Conservation (phyloP, 768 basidiomycete species). For the Suillus alpinus region DNA sequence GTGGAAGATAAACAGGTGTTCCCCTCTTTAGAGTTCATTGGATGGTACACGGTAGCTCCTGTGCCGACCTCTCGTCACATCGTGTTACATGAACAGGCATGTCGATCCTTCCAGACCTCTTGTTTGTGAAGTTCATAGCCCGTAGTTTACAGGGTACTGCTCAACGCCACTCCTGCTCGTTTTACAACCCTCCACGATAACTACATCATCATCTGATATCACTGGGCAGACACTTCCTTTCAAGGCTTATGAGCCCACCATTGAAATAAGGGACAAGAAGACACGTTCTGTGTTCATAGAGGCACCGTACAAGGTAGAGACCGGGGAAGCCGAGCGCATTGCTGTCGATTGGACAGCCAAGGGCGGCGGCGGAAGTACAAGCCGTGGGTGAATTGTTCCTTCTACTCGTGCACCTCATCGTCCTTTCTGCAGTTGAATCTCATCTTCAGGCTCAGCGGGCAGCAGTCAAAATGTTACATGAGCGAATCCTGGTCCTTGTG, state of each 20-base stretch:
- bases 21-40: slow-evolving; percentile 94
- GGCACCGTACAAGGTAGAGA: slow-evolving; percentile 86
- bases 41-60: slow-evolving; percentile 93
- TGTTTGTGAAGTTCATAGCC: slow-evolving; percentile 5
- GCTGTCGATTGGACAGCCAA: slow-evolving; percentile 95
- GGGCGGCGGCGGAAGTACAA: slow-evolving; percentile 79
- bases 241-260: slow-evolving; percentile 89
- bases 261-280: slow-evolving; percentile 78
- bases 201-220: slow-evolving; percentile 45
- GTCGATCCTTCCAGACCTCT: background rate
- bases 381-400: slow-evolving; percentile 48
- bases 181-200: slow-evolving; percentile 53
- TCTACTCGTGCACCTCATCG: background rate
- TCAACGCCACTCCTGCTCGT: slow-evolving; percentile 88
- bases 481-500: slow-evolving; percentile 83
- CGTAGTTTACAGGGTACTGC: slow-evolving; percentile 78
- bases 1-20: slow-evolving; percentile 93
- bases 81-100: slow-evolving; percentile 81
- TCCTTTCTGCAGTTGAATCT: slow-evolving; percentile 65
- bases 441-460: slow-evolving; percentile 90
- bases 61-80: slow-evolving; percentile 74
- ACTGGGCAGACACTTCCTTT: slow-evolving; percentile 81
- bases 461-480: slow-evolving; percentile 95
- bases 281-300: slow-evolving; percentile 81
- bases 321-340: slow-evolving; percentile 97